Evolutionary conservation across 768 basidiomycete species (phyloP), one percentile per base, ranked within the genome.

Genomic region (Panaeolus papilionaceus): DNA sequence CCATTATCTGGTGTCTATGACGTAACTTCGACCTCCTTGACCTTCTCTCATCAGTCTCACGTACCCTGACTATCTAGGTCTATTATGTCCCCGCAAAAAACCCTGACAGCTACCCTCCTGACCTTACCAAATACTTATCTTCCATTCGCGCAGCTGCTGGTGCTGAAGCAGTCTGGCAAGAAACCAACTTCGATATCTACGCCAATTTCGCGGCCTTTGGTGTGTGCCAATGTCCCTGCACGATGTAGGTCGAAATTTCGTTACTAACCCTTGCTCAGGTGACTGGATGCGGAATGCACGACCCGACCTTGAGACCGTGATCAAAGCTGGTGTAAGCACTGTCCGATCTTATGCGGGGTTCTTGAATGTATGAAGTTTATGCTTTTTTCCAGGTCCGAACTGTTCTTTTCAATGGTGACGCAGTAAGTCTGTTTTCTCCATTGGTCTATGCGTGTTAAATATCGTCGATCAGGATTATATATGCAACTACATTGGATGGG

Each of bases 201-300:
- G 58, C 62, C 39, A 84, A 84, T 68, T 87, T 87, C 66, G 80
- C 81, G 2, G 40, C 58, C 11, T 83, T 79, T 11, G 84, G 84
- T 72, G 80, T 80, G 49, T 62, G 20, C 28, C 3, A 14, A 37
- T 10, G 45, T 7, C 18, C 14, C 20, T 49, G n/a, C 23, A 3
- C 47, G 20, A 49, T 63, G 2, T 7, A 38, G 16, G 14, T 11
- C 2, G 38, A 26, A 10, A 14, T 37, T 5, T 8, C 20, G 26
- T 37, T 37, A 16, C 42, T 67, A 39, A 64, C 39, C 16, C 45
- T 10, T 37, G 18, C 38, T 40, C 63, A 82, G 83, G 82, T 38
- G 88, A 90, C 70, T 89, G 86, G 87, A 89, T 89, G 86, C 77
- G 80, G 67, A 83, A 79, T 63, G 80, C 79, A 3, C 70, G 80